Percentiles rank a stretch among this genome's conserved stretches.
Conservation (phyloP, 2,329 filamentous ascomycete genomes). For the Nigrograna mackinnonii region DNA sequence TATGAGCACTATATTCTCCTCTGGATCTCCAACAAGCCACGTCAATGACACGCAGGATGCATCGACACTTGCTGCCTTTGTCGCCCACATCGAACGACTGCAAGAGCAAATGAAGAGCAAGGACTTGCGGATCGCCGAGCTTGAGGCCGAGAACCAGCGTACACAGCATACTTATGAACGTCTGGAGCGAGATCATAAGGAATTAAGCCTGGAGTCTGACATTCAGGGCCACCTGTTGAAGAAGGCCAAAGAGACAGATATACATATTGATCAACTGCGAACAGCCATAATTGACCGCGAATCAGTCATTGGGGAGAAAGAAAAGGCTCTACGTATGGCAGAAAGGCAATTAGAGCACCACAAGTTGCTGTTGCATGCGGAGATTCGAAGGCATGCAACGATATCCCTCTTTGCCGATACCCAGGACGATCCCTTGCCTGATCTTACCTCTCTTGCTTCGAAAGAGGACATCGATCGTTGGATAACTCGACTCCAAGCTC, state of each 20-base stretch:
- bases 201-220: constrained; percentile 26
- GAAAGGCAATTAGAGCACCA: constrained; percentile 45
- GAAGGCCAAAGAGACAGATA: constrained; percentile 28
- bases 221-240: constrained; percentile 30
- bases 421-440: constrained; percentile 29
- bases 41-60: constrained; percentile 21
- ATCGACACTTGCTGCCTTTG: constrained; percentile 24
- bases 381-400: constrained; percentile 43
- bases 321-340: constrained; percentile 26
- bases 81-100: constrained; percentile 33
- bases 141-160: constrained; percentile 23
- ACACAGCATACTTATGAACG: constrained; percentile 20
- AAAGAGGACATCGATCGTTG: constrained; percentile 40
- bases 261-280: constrained; percentile 32
- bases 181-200: constrained; percentile 25
- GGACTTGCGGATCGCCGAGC: constrained; percentile 22
- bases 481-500: constrained; percentile 35
- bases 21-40: constrained; percentile 16
- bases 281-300: constrained; percentile 34
- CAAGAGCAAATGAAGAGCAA: constrained; percentile 36
- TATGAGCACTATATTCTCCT: constrained; percentile 33
- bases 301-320: constrained; percentile 33
- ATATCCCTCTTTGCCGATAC: constrained; percentile 20
- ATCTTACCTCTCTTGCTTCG: constrained; percentile 27
- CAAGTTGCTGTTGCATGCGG: constrained; percentile 43